Evolutionary conservation across 2,329 filamentous ascomycete genomes (phyloP), one percentile per base, ranked within the genome.

Genomic region (Trichothecium roseum): DNA sequence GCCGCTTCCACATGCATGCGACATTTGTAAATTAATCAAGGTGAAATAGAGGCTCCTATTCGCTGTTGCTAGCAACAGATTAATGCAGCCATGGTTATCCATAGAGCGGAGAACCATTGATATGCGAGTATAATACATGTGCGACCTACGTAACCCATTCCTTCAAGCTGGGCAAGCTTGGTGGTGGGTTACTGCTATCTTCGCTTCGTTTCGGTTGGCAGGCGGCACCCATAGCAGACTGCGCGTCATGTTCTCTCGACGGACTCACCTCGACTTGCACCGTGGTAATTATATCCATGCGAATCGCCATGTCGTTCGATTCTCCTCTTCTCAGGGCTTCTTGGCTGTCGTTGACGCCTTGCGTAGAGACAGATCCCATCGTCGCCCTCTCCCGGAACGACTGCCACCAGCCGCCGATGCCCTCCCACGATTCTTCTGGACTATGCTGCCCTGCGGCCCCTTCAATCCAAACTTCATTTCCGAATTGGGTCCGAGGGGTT

Each of bases 381-480:
- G 14, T 30, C 12, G 29, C 12, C 29, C 13, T 29, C 28, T 29
- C 28, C 13, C 28, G 6, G 28, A 18, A 32, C 8, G n/a, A 14
- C n/a, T 14, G 32, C 32, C 18, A 35, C 32, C 32, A 35, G 15
- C 32, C 32, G 3, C 32, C 32, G 15, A 35, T 31, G 15, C 12
- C 8, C 15, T 14, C 9, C 29, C 4, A 16, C 12, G 29, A 31
- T 16, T 31, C 29, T 29, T 29, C 28, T 7, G 28, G 6, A 7
- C 13, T 7, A 7, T 16, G 28, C 15, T n/a, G 22, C 4, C 18
- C 10, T 4, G 10, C 32, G 13, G 6, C 28, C 14, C 32, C 32
- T 18, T 35, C 18, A 27, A 35, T 35, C 32, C 18, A 27, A 2
- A 57, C 53, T 2, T 53, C 49, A 31, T 60, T 59, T 7, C 57